Conservation (phyloP, 139 green algal genomes). For the Pseudopediastrum boryanum region DNA sequence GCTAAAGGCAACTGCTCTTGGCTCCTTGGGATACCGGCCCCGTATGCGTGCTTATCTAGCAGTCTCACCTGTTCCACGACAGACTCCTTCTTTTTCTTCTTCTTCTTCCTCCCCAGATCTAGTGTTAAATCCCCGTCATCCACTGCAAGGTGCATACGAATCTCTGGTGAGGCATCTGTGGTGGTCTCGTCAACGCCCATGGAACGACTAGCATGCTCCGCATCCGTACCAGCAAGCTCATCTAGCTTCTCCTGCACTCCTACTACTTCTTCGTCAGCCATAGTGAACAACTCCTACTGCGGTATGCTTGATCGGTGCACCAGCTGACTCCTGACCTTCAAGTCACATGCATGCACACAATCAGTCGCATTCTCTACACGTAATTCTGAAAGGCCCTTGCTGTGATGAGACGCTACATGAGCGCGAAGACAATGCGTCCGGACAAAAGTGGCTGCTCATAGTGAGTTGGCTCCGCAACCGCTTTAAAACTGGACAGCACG, state of each 20-base stretch:
- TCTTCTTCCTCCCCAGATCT: slow-evolving; percentile 60
- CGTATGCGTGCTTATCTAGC: background rate
- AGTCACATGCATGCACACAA: too few relatives aligned
- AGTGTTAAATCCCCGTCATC: slow-evolving; percentile 50
- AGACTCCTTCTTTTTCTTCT: slow-evolving; percentile 43
- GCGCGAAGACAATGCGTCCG: too few relatives aligned
- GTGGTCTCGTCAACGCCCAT: background rate
- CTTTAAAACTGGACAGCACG: too few relatives aligned
- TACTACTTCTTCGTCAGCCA: slow-evolving; percentile 38
- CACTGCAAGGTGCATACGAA: slow-evolving; percentile 39
- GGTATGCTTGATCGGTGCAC: too few relatives aligned
- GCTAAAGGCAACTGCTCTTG: too few relatives aligned
- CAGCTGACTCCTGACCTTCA: too few relatives aligned
- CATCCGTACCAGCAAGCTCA: slow-evolving; percentile 21
- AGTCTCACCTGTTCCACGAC: slow-evolving; percentile 18
- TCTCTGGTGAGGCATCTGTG: background rate
- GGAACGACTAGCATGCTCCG: background rate
- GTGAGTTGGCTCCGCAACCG: too few relatives aligned
- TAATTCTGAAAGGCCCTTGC: too few relatives aligned
- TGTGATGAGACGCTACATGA: too few relatives aligned
- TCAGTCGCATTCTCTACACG: too few relatives aligned
- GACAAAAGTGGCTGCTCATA: too few relatives aligned
- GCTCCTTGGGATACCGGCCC: background rate
- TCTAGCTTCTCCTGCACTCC: slow-evolving; percentile 34
- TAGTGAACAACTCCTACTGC: too few relatives aligned